Evolutionary conservation across 345 rosid genomes (phyloP).

Genomic region (Kandelia obovata): DNA sequence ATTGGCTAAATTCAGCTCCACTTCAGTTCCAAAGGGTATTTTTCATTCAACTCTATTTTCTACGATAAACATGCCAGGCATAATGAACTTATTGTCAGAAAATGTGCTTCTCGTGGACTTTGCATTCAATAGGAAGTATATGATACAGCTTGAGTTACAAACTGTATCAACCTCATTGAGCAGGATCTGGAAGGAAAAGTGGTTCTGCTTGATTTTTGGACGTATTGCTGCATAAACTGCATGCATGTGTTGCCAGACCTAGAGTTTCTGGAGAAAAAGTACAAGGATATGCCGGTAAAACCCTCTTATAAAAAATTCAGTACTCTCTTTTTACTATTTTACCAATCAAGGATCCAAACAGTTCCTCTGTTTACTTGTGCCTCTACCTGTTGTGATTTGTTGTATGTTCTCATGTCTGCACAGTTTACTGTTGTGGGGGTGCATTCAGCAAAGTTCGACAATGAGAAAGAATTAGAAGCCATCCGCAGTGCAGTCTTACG

Average conservation of each 20-base stretch:
- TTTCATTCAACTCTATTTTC: slow-evolving; percentile 10
- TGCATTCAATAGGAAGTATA: not conserved
- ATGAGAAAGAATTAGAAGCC: slow-evolving; percentile 94
- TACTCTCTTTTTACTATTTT: not conserved
- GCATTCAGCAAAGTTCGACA: slow-evolving; percentile 95
- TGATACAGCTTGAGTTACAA: slow-evolving; percentile 7
- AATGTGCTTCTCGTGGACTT: not conserved
- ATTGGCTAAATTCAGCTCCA: slow-evolving; percentile 89
- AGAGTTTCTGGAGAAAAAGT: slow-evolving; percentile 82
- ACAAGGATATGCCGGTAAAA: slow-evolving; percentile 75
- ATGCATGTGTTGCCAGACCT: slow-evolving; percentile 93
- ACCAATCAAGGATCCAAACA: not conserved
- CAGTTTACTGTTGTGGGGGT: slow-evolving; percentile 95
- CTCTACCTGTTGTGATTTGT: not conserved
- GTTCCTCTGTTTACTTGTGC: not conserved
- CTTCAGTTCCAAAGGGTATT: slow-evolving; percentile 75
- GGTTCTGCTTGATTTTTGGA: slow-evolving; percentile 94
- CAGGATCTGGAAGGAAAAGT: slow-evolving; percentile 93
- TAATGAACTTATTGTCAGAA: not conserved
- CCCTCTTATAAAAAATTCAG: slow-evolving; percentile 11
- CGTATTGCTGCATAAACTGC: slow-evolving; percentile 93
- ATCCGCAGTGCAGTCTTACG: slow-evolving; percentile 88
- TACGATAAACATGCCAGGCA: not conserved
- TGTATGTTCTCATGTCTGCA: slow-evolving; percentile 11
- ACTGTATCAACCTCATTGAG: slow-evolving; percentile 17